These are phyloP conservation scores for Mesembryanthemum crystallinum DNA, from an alignment of 148 eudicot species.

Conservation along the genomic window DNA sequence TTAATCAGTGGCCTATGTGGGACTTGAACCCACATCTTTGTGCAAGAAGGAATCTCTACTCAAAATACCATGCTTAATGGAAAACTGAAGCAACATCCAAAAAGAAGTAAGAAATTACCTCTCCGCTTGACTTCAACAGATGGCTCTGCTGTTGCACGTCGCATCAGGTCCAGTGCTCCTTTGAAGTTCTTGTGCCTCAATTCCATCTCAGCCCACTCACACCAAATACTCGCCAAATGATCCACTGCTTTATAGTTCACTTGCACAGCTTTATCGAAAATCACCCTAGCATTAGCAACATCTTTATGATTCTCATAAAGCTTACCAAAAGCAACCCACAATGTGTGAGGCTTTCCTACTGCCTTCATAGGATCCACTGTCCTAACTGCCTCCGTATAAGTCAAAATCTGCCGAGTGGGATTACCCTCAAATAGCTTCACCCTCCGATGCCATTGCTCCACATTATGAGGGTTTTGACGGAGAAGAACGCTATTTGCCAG, in stretches of 20 bases:
- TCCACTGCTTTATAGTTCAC: constrained; percentile 83
- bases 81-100: neutral
- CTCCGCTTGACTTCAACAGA: constrained; percentile 83
- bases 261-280: constrained; percentile 93
- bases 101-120: constrained; percentile 44
- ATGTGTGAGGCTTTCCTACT: constrained; percentile 89
- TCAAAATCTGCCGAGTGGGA: constrained; percentile 78
- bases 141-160: constrained; percentile 94
- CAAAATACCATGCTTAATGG: neutral
- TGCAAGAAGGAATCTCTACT: too few species aligned
- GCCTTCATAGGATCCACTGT: constrained; percentile 95
- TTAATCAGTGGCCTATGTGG: too few species aligned
- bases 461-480: constrained; percentile 94
- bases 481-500: constrained; percentile 93
- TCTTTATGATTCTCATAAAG: constrained; percentile 80
- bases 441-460: constrained; percentile 96
- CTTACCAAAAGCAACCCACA: constrained; percentile 96
- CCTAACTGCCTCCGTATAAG: constrained; percentile 91
- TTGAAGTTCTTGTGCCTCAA: constrained; percentile 69
- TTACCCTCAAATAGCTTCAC: constrained; percentile 91
- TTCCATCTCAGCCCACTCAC: constrained; percentile 99
- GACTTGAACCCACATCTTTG: too few species aligned
- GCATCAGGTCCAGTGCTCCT: constrained; percentile 82
- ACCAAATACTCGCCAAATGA: constrained; percentile 92
- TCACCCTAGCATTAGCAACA: constrained; percentile 77